Evolutionary conservation across 1,284 basidiomycete species (phyloP), one percentile per base, ranked within the genome.

Genomic region (Sphagnurus paluster): DNA sequence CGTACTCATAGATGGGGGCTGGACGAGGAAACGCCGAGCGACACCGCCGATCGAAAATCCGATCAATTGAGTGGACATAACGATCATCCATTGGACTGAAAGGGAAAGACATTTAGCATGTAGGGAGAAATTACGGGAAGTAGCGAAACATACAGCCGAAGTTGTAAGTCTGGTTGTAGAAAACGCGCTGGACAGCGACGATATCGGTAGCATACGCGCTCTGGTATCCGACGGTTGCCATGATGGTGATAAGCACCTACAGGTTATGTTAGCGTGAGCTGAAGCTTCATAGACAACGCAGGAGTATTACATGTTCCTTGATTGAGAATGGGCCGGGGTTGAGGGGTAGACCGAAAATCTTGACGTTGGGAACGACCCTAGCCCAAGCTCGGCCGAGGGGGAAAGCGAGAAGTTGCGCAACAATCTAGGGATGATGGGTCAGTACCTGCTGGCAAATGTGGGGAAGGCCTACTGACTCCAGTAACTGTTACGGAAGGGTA

Each of bases 1-100:
- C 81, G 82, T 79, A 95, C 84, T 90, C 90, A 97, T 93, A 0
- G 88, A 88, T 0, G 93, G 90, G 0, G 94, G 95, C 54, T 85
- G 82, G 6, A 94, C 89, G 28, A 94, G 74, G 74, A 91, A 90
- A 11, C 84, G 78, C 21, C 84, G 72, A 43, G 80, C 78, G 43
- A 90, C 66, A n/a, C 94, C 94, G 7, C 93, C 90, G 14, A 95
- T 80, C 2, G 87, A 85, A 60, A 95, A 92, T 1, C 93, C 93
- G 34, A 93, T 86, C 50, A 95, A 72, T 61, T 95, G 89, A 0
- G 90, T 89, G 6, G 90, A 86, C 71, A 97, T 81, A 20, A 92
- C 79, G 32, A 95, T 65, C 63, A 95, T 75, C 75, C 84, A 82
- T 75, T 87, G 80, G 77, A 84, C 77, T 79, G 47, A 34, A 44